phyloP scores from a whole-genome alignment of 768 basidiomycete species.

The Hydnum rufescens region DNA sequence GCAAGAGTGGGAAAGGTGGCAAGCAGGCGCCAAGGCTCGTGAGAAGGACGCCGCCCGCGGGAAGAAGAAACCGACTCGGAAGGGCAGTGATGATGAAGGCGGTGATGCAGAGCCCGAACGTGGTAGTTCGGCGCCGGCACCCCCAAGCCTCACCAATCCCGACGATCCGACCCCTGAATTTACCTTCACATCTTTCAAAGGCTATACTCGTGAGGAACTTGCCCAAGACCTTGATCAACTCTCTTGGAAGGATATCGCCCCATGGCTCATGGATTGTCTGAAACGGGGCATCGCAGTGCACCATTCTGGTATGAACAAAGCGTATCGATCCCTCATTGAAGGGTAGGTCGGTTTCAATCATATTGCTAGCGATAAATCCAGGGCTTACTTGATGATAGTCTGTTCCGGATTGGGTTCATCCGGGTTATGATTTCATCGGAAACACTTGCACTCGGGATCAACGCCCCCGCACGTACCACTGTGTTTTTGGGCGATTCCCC shows the following conservation, averaged over 20 bases:
- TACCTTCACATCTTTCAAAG: conserved; percentile 31
- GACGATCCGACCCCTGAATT: conserved; percentile 37
- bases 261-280: conserved; percentile 31
- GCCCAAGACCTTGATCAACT: conserved; percentile 28
- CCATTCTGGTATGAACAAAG: conserved; percentile 48
- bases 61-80: conserved; percentile 19
- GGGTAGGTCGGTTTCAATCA: conserved; percentile 20
- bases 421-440: conserved; percentile 50
- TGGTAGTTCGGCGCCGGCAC: conserved; percentile 24
- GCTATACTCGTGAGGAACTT: conserved; percentile 30
- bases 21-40: conserved; percentile 27
- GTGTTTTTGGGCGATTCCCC: conserved; percentile 46
- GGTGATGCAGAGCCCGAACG: conserved; percentile 13
- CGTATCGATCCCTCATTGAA: conserved; percentile 38
- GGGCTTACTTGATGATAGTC: conserved; percentile 16
- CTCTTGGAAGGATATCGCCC: conserved; percentile 17
- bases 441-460: conserved; percentile 55
- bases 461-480: conserved; percentile 47
- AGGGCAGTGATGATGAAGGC: conserved; percentile 16
- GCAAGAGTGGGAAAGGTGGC: conserved; percentile 31
- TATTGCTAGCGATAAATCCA: not conserved
- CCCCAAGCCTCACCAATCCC: conserved; percentile 31
- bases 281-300: conserved; percentile 46
- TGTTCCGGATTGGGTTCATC: conserved; percentile 42
- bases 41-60: conserved; percentile 24